These are phyloP conservation scores for Gossypium lobatum DNA, from an alignment of 441 rosid genomes.

Conservation along the genomic window DNA sequence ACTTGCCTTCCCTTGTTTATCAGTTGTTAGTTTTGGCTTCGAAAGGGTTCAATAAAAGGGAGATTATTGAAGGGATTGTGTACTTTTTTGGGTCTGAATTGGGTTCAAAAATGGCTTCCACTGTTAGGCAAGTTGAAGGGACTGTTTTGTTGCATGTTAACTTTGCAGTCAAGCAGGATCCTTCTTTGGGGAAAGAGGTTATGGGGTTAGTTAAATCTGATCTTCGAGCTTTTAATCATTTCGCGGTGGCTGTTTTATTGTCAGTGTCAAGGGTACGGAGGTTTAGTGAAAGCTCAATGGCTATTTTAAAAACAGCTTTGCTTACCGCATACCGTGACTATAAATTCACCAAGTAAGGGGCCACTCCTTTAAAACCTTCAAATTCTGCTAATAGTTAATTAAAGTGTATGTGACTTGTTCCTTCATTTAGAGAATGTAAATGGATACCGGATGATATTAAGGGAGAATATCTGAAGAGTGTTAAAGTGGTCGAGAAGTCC, in stretches of 20 bases:
- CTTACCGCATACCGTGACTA: slow-evolving; percentile 53
- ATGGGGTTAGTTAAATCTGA: slow-evolving; percentile 54
- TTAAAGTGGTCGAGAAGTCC: slow-evolving; percentile 53
- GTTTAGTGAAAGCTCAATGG: slow-evolving; percentile 53
- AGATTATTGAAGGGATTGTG: slow-evolving; percentile 59
- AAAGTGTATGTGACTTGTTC: slow-evolving; percentile 8
- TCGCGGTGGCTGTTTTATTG: slow-evolving; percentile 53
- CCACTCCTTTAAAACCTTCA: slow-evolving; percentile 4
- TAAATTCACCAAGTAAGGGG: slow-evolving; percentile 51
- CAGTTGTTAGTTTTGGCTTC: slow-evolving; percentile 73
- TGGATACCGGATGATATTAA: slow-evolving; percentile 59
- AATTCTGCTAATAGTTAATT: background rate
- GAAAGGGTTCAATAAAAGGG: slow-evolving; percentile 64
- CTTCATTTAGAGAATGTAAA: slow-evolving; percentile 50
- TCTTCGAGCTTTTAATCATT: slow-evolving; percentile 53
- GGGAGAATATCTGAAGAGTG: slow-evolving; percentile 45
- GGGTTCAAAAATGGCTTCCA: slow-evolving; percentile 40
- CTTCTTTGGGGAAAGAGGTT: slow-evolving; percentile 70
- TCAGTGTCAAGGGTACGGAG: slow-evolving; percentile 65
- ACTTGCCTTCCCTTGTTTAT: slow-evolving; percentile 64
- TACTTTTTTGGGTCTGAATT: slow-evolving; percentile 50
- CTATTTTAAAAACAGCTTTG: slow-evolving; percentile 46
- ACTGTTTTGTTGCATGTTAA: slow-evolving; percentile 80
- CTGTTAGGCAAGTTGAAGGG: slow-evolving; percentile 67
- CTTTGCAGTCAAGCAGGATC: slow-evolving; percentile 89